Evolutionary conservation across 2,329 filamentous ascomycete genomes (phyloP).

Genomic region (Waltergamsia citrina): DNA sequence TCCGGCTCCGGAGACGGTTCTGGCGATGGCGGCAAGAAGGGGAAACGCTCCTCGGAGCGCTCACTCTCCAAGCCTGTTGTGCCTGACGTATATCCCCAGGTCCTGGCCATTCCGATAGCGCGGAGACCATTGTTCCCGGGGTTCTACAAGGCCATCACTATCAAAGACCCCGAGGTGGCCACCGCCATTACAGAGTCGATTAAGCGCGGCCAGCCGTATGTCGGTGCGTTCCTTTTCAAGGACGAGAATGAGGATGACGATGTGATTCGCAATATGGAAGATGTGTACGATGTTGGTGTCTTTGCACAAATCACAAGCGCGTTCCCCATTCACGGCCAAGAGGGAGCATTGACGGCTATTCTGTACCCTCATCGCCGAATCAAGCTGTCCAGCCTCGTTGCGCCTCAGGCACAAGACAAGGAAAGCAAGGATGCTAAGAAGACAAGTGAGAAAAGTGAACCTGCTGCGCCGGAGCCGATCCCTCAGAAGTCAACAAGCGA

Average conservation of each 20-base stretch:
- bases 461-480: slow-evolving; percentile 45
- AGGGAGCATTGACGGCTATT: slow-evolving; percentile 80
- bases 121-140: slow-evolving; percentile 91
- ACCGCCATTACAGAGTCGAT: slow-evolving; percentile 93
- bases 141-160: slow-evolving; percentile 98
- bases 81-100: slow-evolving; percentile 92
- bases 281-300: slow-evolving; percentile 92
- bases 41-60: slow-evolving; percentile 62
- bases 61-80: slow-evolving; percentile 80
- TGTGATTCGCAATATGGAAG: slow-evolving; percentile 78
- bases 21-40: slow-evolving; percentile 58
- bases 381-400: slow-evolving; percentile 74
- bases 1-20: slow-evolving; percentile 36
- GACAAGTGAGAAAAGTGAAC: slow-evolving; percentile 36
- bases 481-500: slow-evolving; percentile 44
- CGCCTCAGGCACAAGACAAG: slow-evolving; percentile 45
- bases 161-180: slow-evolving; percentile 84
- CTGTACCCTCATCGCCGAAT: slow-evolving; percentile 94
- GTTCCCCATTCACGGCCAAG: slow-evolving; percentile 82
- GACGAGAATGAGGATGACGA: slow-evolving; percentile 92
- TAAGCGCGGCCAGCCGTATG: slow-evolving; percentile 92
- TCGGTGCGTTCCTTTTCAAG: slow-evolving; percentile 94
- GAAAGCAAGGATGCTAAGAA: slow-evolving; percentile 40
- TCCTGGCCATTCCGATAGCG: slow-evolving; percentile 93
- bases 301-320: slow-evolving; percentile 97